A percentile compares a stretch with the other conserved stretches of the same genome.
Evolutionary conservation across 176 grass and related monocot genomes (phyloP).

Genomic region (Bothriochloa decipiens): DNA sequence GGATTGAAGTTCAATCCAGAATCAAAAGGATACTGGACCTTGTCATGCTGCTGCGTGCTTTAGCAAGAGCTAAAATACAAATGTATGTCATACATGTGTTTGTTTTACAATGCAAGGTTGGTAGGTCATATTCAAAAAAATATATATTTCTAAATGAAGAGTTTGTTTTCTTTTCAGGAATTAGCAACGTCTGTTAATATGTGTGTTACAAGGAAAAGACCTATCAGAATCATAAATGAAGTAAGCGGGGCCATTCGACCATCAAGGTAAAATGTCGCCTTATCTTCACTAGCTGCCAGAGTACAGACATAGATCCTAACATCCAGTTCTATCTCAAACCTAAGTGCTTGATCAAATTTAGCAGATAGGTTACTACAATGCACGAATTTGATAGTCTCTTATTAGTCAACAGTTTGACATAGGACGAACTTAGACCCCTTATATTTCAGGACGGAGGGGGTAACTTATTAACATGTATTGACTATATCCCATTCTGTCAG

Average conservation of each 20-base stretch:
- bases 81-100: neutral
- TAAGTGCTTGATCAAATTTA: neutral
- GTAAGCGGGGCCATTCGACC: slow-evolving; percentile 65
- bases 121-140: neutral
- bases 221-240: slow-evolving; percentile 69
- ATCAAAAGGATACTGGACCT: neutral
- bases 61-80: slow-evolving; percentile 1
- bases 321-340: neutral
- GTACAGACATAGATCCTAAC: slow-evolving; percentile 5
- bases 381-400: slow-evolving; percentile 6
- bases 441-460: neutral
- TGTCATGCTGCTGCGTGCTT: neutral
- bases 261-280: slow-evolving; percentile 55
- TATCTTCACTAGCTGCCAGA: neutral
- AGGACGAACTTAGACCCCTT: neutral
- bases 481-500: slow-evolving; percentile 48
- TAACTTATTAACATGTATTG: slow-evolving; percentile 12
- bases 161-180: slow-evolving; percentile 51
- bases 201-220: slow-evolving; percentile 60
- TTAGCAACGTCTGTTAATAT: slow-evolving; percentile 56
- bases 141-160: neutral
- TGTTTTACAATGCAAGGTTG: slow-evolving; percentile 11
- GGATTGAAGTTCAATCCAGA: neutral
- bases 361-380: slow-evolving; percentile 10
- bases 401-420: neutral